Percentiles rank a stretch among this genome's conserved stretches.
These are phyloP conservation scores for Boletus rubescentipes DNA, from an alignment of 768 basidiomycete species.

Conservation along the genomic window DNA sequence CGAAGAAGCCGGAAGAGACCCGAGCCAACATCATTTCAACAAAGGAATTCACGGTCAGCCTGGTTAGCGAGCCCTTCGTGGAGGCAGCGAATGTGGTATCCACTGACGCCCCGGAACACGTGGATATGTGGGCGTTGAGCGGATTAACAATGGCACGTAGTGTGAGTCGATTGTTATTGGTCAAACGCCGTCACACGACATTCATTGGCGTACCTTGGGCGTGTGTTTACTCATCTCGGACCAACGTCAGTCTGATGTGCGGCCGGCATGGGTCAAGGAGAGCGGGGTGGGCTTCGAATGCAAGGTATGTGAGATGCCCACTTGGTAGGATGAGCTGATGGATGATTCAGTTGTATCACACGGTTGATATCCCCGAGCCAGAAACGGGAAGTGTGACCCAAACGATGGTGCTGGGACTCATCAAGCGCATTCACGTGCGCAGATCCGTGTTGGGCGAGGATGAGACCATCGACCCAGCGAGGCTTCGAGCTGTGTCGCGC, in stretches of 20 bases:
- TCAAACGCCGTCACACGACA: constrained; percentile 12
- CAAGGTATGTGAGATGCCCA: constrained; percentile 42
- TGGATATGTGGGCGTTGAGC: constrained; percentile 60
- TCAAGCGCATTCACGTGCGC: constrained; percentile 54
- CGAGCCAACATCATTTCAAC: constrained; percentile 62
- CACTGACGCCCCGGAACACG: constrained; percentile 51
- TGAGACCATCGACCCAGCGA: constrained; percentile 43
- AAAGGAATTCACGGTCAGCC: constrained; percentile 69
- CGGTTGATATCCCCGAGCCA: constrained; percentile 46
- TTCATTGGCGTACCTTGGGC: background rate
- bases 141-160: constrained; percentile 55
- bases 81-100: constrained; percentile 58
- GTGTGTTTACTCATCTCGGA: constrained; percentile 11
- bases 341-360: constrained; percentile 45
- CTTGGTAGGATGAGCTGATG: constrained; percentile 9
- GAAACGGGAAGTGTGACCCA: constrained; percentile 38
- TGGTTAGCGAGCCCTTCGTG: constrained; percentile 65
- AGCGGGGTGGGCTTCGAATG: constrained; percentile 63
- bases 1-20: constrained; percentile 55
- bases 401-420: constrained; percentile 51
- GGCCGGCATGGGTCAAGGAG: constrained; percentile 54
- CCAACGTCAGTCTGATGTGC: constrained; percentile 42
- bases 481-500: constrained; percentile 50
- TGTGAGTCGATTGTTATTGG: constrained; percentile 37
- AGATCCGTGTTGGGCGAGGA: constrained; percentile 48